Base-by-base conservation (phyloP, 208 protist genomes). In the Wallacemonas sp. region DNA sequence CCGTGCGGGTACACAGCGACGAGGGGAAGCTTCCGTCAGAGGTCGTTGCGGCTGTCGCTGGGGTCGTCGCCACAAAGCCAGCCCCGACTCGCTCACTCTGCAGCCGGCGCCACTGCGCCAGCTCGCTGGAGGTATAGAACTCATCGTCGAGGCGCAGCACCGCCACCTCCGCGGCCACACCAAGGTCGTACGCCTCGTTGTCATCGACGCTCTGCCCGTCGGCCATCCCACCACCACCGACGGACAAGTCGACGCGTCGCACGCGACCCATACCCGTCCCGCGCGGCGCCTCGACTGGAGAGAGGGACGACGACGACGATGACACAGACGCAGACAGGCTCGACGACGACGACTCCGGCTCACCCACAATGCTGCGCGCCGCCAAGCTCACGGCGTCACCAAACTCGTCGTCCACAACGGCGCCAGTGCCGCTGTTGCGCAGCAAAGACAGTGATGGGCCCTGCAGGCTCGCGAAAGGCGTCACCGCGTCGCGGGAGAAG, bases 131-230 rank as follows among this genome's bases (percentile, higher is more conserved):
- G 10, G 71, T 72, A 61, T 68, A 78, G 61, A 63, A 70, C 37
- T 63, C 65, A 1, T 71, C 65, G 44, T 78, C 70, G 10, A 78
- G 61, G 2, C 71, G 71, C 32, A 72, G 45, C 24, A 78, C 45
- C 37, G 61, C 73, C 33, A 78, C 73, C 63, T 72, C 73, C 26
- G 54, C 33, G n/a, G 17, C 32, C 42, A 27, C n/a, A 12, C 39
- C 59, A 5, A 24, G 32, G 19, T 13, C 22, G 36, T 15, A 27
- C 38, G n/a, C 9, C 12, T 57, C 50, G n/a, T 42, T 33, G 24
- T 61, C 36, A 17, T 9, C 33, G 54, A 26, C 36, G 54, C 33
- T 26, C 30, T 26, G 12, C 29, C 22, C 50, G 24, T 30, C 17
- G 17, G 44, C 44, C 44, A 10, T 19, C 44, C 17, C 6, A 46